Conservation (phyloP, 108 stramenopile species). For the Conticribra guillardii region DNA sequence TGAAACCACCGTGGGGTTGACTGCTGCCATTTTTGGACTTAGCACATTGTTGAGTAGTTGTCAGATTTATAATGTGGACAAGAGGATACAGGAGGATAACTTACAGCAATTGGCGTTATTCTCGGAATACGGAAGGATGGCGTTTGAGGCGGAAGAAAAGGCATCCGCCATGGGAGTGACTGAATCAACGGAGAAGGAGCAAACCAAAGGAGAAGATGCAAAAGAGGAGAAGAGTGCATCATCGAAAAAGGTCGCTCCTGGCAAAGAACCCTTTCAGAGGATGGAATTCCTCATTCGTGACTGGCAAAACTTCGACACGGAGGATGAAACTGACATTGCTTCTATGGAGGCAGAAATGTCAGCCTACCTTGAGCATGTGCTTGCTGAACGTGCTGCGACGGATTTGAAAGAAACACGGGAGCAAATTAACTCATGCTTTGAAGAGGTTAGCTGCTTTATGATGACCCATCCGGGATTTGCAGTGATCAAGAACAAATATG, state of each 20-base stretch:
- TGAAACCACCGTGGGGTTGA: constrained; percentile 96
- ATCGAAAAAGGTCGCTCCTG: constrained; percentile 4
- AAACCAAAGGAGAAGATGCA: constrained; percentile 3
- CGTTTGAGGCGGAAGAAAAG: constrained; percentile 69
- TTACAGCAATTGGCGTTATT: constrained; percentile 98
- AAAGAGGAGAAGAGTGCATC: constrained; percentile 9
- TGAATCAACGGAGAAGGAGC: constrained; percentile 25
- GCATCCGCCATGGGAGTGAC: constrained; percentile 41
- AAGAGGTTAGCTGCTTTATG: constrained; percentile 85
- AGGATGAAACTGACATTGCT: constrained; percentile 71
- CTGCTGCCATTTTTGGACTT: constrained; percentile 96
- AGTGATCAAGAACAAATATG: constrained; percentile 94
- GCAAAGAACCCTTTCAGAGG: constrained; percentile 90
- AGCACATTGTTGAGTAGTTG: constrained; percentile 90
- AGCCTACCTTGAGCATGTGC: constrained; percentile 82
- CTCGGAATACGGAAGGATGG: constrained; percentile 96
- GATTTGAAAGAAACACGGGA: constrained; percentile 94
- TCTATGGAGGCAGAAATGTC: constrained; percentile 88
- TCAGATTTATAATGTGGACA: constrained; percentile 99
- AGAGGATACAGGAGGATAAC: constrained; percentile 98
- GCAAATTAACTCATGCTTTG: constrained; percentile 95
- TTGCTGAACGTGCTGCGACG: constrained; percentile 78
- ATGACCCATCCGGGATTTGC: constrained; percentile 96
- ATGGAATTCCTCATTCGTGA: constrained; percentile 98
- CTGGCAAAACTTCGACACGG: constrained; percentile 95